These are phyloP conservation scores for Claviceps sp. DNA, from an alignment of 2,329 filamentous ascomycete genomes.

Conservation along the genomic window DNA sequence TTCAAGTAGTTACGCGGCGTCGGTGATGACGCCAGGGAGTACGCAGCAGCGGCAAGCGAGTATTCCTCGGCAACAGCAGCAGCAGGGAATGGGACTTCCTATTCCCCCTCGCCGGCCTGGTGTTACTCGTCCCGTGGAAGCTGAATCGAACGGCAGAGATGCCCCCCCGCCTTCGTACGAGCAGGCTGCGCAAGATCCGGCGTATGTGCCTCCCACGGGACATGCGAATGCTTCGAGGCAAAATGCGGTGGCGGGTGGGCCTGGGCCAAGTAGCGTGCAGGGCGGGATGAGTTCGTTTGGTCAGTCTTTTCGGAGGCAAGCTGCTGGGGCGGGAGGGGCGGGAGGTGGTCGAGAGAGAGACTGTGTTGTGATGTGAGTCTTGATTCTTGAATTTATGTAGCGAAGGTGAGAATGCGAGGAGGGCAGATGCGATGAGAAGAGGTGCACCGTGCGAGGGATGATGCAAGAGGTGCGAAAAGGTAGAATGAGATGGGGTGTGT, in stretches of 20 bases:
- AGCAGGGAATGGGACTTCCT: slow-evolving; percentile 28
- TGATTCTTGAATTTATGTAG: no score
- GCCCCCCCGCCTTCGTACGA: slow-evolving; percentile 42
- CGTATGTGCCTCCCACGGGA: slow-evolving; percentile 38
- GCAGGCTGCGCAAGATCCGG: slow-evolving; percentile 37
- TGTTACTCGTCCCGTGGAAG: slow-evolving; percentile 23
- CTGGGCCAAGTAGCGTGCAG: no score
- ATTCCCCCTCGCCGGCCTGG: slow-evolving; percentile 23
- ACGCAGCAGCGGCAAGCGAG: slow-evolving; percentile 1
- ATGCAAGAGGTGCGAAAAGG: not conserved
- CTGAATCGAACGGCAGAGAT: slow-evolving; percentile 31
- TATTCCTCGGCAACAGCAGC: not conserved
- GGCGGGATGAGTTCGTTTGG: not conserved
- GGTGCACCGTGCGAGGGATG: not conserved
- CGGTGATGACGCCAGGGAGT: not conserved
- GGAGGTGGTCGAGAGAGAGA: slow-evolving; percentile 18
- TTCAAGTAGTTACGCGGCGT: slow-evolving; percentile 11
- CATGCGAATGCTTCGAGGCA: slow-evolving; percentile 36
- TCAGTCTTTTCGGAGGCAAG: slow-evolving; percentile 9
- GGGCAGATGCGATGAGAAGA: not conserved
- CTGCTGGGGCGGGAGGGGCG: slow-evolving; percentile 5
- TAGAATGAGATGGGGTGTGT: not conserved
- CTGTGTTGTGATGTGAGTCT: slow-evolving; percentile 33
- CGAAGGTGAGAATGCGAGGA: no score
- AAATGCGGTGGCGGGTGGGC: slow-evolving; percentile 1